Evolutionary conservation across 2,329 filamentous ascomycete genomes (phyloP).

Genomic region (Corinectria fuckeliana): DNA sequence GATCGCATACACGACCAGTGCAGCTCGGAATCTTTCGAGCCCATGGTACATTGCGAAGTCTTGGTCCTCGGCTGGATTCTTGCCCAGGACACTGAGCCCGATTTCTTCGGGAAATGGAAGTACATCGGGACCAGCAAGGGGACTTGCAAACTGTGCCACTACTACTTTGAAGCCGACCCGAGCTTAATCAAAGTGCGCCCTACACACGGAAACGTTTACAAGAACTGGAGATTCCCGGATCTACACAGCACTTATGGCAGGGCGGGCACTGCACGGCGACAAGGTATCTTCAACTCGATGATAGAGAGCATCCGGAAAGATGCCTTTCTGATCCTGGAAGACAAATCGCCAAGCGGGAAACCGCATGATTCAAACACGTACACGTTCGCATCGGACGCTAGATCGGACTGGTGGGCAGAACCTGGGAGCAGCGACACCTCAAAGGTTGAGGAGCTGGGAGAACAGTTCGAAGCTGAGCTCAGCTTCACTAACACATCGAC

Average conservation of each 20-base stretch:
- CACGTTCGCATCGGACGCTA: constrained; percentile 13
- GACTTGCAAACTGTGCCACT: constrained; percentile 46
- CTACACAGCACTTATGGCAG: constrained; percentile 24
- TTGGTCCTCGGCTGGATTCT: constrained; percentile 37
- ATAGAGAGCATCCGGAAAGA: constrained; percentile 37
- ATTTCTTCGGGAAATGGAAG: constrained; percentile 41
- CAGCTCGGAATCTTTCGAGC: constrained; percentile 23
- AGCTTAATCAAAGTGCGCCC: constrained; percentile 38
- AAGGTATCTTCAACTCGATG: constrained; percentile 37
- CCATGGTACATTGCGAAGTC: constrained; percentile 41
- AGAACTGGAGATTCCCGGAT: constrained; percentile 47
- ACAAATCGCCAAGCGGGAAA: constrained; percentile 37
- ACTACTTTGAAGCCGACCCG: constrained; percentile 43
- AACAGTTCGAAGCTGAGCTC: constrained; percentile 17
- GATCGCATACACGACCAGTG: constrained; percentile 27
- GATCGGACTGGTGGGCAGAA: constrained; percentile 22
- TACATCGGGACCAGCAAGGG: constrained; percentile 53
- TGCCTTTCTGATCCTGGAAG: constrained; percentile 35
- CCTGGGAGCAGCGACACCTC: constrained; percentile 8
- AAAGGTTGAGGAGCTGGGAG: constrained; percentile 24
- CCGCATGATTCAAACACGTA: constrained; percentile 43
- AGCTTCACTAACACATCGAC: constrained; percentile 4
- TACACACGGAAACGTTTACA: constrained; percentile 48
- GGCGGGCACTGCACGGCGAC: constrained; percentile 13
- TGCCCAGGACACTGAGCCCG: not conserved